Evolutionary conservation across 2,329 filamentous ascomycete genomes (phyloP).

Genomic region (Monilinia polystroma): DNA sequence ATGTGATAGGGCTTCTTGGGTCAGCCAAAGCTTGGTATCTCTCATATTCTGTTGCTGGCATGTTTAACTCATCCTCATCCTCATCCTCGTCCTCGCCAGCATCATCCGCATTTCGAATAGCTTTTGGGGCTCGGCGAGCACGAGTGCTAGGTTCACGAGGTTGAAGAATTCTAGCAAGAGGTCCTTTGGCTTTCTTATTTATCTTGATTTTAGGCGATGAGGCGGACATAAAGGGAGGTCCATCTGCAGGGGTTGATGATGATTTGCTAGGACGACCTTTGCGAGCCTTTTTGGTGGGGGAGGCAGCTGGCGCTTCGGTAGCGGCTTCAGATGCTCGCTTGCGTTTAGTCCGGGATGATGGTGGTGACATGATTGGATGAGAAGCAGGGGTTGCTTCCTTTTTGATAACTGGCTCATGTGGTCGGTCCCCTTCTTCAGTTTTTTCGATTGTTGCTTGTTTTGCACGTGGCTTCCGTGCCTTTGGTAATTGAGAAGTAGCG

Average conservation of each 20-base stretch:
- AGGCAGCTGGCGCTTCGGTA: conserved; percentile 11
- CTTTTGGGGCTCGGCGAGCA: conserved; percentile 29
- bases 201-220: conserved; percentile 11
- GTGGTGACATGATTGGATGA: conserved; percentile 1
- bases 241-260: conserved; percentile 5
- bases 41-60: conserved; percentile 37
- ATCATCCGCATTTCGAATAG: conserved; percentile 26
- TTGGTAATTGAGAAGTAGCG: conserved; percentile 11
- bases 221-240: neutral
- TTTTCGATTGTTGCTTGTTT: conserved; percentile 16
- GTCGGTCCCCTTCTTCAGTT: neutral
- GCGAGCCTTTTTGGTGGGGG: conserved; percentile 21
- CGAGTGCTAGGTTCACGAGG: conserved; percentile 31
- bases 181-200: conserved; percentile 16
- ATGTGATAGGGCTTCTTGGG: conserved; percentile 29
- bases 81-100: conserved; percentile 28
- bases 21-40: conserved; percentile 35
- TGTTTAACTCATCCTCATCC: conserved; percentile 24
- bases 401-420: conserved; percentile 19
- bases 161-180: conserved; percentile 22
- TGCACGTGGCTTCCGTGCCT: conserved; percentile 23
- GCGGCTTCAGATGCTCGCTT: conserved; percentile 19
- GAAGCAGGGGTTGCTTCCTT: conserved; percentile 15
- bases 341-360: conserved; percentile 24
- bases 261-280: conserved; percentile 20